Conservation (phyloP, 2,329 filamentous ascomycete genomes). For the Neonectria magnoliae region DNA sequence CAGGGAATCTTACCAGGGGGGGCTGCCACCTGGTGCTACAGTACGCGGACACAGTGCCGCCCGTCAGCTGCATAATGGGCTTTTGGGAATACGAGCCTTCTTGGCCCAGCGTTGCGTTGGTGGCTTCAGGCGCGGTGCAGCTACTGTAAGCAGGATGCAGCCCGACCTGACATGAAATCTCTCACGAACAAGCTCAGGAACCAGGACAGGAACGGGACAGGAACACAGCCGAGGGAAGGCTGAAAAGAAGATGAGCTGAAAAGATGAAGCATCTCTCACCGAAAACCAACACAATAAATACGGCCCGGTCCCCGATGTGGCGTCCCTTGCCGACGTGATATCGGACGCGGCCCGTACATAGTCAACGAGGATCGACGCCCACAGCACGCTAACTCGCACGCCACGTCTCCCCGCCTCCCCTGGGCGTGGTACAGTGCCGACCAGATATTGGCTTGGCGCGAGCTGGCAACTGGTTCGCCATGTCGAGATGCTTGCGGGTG, state of each 20-base stretch:
- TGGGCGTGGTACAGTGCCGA: constrained; percentile 14
- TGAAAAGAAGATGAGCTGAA: neutral
- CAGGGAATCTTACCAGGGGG: neutral
- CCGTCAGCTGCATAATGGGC: constrained; percentile 7
- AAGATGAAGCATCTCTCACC: neutral
- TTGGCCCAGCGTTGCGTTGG: neutral
- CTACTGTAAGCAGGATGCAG: constrained; percentile 2
- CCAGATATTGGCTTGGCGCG: constrained; percentile 23
- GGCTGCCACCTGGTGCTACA: neutral
- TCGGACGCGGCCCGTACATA: constrained; percentile 13
- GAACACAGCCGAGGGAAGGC: neutral
- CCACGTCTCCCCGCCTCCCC: neutral
- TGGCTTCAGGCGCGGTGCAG: constrained; percentile 3
- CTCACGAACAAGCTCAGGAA: constrained; percentile 1
- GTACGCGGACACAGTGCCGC: neutral
- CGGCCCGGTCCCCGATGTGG: constrained; percentile 1
- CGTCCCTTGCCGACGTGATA: constrained; percentile 1
- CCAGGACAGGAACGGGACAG: constrained; percentile 4
- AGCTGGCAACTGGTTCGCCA: constrained; percentile 12
- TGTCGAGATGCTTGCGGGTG: constrained; percentile 1
- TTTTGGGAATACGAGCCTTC: constrained; percentile 17
- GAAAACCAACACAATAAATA: neutral
- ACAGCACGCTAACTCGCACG: neutral
- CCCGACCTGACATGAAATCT: neutral
- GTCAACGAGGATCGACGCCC: neutral